Percentiles rank a stretch among this genome's conserved stretches.
phyloP scores from a whole-genome alignment of 2,329 filamentous ascomycete genomes.

The Zasmidium angulare region DNA sequence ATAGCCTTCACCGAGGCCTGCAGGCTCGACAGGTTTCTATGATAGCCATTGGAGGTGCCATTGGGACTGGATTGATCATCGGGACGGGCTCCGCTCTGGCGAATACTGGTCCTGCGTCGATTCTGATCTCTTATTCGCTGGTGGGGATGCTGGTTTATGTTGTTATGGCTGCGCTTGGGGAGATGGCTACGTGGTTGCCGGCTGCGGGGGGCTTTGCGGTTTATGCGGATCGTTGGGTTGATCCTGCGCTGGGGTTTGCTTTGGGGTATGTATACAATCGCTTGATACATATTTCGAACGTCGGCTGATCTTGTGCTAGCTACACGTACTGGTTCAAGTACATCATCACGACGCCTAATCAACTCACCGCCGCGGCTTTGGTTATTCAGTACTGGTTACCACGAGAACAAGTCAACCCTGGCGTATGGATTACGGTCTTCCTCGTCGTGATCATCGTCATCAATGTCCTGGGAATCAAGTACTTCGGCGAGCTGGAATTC shows the following conservation, averaged over 20 bases:
- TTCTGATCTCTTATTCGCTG: conserved; percentile 69
- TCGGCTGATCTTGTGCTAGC: too few species aligned
- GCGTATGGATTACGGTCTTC: conserved; percentile 67
- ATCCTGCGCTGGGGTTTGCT: conserved; percentile 77
- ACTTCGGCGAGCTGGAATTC: conserved; percentile 53
- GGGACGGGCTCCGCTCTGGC: conserved; percentile 57
- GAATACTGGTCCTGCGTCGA: conserved; percentile 59
- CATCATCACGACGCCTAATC: conserved; percentile 82
- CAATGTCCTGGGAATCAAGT: conserved; percentile 62
- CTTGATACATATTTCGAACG: too few species aligned
- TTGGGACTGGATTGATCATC: conserved; percentile 73
- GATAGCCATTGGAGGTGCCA: conserved; percentile 73
- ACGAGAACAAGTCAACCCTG: conserved; percentile 34
- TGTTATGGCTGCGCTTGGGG: conserved; percentile 78
- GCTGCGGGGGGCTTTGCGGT: conserved; percentile 77
- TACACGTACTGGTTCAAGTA: conserved; percentile 62
- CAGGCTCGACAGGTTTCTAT: conserved; percentile 58
- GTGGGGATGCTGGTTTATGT: conserved; percentile 73
- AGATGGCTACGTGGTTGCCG: conserved; percentile 83
- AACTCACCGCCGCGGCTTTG: conserved; percentile 75
- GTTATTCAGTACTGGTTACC: conserved; percentile 77
- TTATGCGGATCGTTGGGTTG: conserved; percentile 76
- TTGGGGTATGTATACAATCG: too few species aligned
- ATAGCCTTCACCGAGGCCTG: conserved; percentile 52
- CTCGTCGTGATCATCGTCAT: conserved; percentile 44